These are phyloP conservation scores for Glycine soja DNA, from an alignment of 306 rosid species.

Conservation along the genomic window DNA sequence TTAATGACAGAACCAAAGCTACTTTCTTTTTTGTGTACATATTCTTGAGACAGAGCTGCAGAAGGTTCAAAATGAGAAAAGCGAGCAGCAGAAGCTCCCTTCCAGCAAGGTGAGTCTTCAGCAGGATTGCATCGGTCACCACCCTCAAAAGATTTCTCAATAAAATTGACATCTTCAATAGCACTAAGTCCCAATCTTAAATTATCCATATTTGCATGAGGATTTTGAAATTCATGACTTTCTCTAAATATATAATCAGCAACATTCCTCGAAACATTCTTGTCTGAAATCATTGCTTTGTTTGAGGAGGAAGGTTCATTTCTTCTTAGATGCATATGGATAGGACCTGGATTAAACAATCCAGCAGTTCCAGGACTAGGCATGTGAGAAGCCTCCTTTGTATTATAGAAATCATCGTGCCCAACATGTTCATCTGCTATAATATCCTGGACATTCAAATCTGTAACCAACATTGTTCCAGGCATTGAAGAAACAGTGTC, in stretches of 20 bases:
- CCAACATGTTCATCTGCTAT: slow-evolving; percentile 46
- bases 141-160: slow-evolving; percentile 62
- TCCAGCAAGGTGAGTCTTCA: slow-evolving; percentile 99
- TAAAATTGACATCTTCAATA: slow-evolving; percentile 50
- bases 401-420: slow-evolving; percentile 43
- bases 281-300: slow-evolving; percentile 53
- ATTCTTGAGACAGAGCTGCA: slow-evolving; percentile 45
- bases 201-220: slow-evolving; percentile 50
- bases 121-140: slow-evolving; percentile 73
- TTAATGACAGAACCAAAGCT: slow-evolving; percentile 49
- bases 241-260: slow-evolving; percentile 51
- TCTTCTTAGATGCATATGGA: slow-evolving; percentile 56
- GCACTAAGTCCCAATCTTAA: slow-evolving; percentile 56
- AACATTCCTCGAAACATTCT: slow-evolving; percentile 43
- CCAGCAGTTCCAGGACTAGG: slow-evolving; percentile 45
- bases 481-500: slow-evolving; percentile 53
- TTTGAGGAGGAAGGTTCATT: slow-evolving; percentile 57
- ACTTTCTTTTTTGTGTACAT: slow-evolving; percentile 50
- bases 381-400: slow-evolving; percentile 49
- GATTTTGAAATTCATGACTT: slow-evolving; percentile 52
- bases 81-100: slow-evolving; percentile 66
- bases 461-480: slow-evolving; percentile 41
- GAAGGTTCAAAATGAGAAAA: slow-evolving; percentile 60
- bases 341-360: slow-evolving; percentile 52
- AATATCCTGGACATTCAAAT: slow-evolving; percentile 49